Evolutionary conservation across 805 yeast species (phyloP).

Genomic region (Candida easanensis): DNA sequence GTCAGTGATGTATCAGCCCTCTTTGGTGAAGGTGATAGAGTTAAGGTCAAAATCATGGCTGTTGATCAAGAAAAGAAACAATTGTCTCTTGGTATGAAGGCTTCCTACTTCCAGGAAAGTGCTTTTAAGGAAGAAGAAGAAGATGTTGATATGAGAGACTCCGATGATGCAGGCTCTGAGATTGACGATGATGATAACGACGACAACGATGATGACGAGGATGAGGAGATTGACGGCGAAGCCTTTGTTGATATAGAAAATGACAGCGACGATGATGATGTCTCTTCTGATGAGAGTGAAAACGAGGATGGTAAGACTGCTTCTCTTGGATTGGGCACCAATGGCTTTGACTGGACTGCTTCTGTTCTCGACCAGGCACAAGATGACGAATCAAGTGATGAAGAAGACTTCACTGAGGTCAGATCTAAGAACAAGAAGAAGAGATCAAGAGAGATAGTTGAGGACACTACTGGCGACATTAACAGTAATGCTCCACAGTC

Average conservation of each 20-base stretch:
- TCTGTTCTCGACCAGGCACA: constrained; percentile 79
- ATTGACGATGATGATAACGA: constrained; percentile 26
- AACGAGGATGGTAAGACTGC: constrained; percentile 28
- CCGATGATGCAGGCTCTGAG: constrained; percentile 22
- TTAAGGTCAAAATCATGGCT: constrained; percentile 74
- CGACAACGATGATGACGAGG: constrained; percentile 22
- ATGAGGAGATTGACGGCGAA: constrained; percentile 30
- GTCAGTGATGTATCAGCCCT: constrained; percentile 57
- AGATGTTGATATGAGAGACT: constrained; percentile 10
- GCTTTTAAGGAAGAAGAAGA: constrained; percentile 32
- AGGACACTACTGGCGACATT: constrained; percentile 84
- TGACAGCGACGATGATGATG: constrained; percentile 18
- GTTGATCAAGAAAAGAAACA: constrained; percentile 66
- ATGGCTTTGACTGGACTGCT: constrained; percentile 96
- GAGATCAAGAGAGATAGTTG: constrained; percentile 40
- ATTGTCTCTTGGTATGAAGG: constrained; percentile 89
- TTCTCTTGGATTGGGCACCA: constrained; percentile 64
- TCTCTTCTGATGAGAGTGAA: constrained; percentile 16
- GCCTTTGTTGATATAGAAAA: constrained; percentile 30
- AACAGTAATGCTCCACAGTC: constrained; percentile 89
- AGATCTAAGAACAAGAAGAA: constrained; percentile 45
- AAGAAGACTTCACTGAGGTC: constrained; percentile 45
- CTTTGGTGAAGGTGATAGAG: constrained; percentile 88
- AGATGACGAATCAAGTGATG: constrained; percentile 49
- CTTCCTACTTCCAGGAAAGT: constrained; percentile 66